Base-by-base conservation (phyloP, 192 early-diverging fungal species). In the Podila minutissima region DNA sequence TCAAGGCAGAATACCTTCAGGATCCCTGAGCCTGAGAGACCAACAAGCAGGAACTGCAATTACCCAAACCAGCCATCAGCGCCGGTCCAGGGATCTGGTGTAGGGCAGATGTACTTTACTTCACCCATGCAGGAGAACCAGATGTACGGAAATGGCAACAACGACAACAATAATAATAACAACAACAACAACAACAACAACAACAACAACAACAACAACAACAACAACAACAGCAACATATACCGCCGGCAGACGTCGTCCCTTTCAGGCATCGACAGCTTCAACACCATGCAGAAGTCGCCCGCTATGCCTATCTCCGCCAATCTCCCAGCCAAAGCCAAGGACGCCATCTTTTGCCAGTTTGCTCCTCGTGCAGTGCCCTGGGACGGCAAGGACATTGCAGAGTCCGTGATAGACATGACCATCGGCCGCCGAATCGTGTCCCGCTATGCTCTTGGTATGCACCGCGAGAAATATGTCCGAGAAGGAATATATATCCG, bases 341-440 rank as follows among this genome's bases (percentile, higher is more conserved):
- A 53, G 28, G 77, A 81, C 0, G 46, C 67, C 4, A 81, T 81
- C 48, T 59, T 65, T 63, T 20, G 28, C 26, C 77, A 81, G 28
- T 81, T 72, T 15, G 60, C 59, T 19, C 77, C 77, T 29, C 77
- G 67, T 20, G 22, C 71, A 2, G 46, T 73, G 7, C 28, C 51
- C 6, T 81, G 70, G 60, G 71, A 81, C 1, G 71, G 77, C 24
- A 68, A 33, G 2, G 77, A 81, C 24, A 81, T 81, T 37, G 60
- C 68, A 53, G 77, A 81, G 0, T 69, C 71, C 8, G 20, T 69
- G 0, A 22, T 11, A 8, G 77, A 73, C 26, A 12, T n/a, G 17
- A 62, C 59, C 6, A 55, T 81, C 3, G 71, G 71, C 2, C 70
- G 77, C 15, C 53, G 77, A 33, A 73, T 81, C 48, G 20, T 81